These are phyloP conservation scores for Eucalyptus melliodora DNA, from an alignment of 345 rosid species.

Conservation along the genomic window DNA sequence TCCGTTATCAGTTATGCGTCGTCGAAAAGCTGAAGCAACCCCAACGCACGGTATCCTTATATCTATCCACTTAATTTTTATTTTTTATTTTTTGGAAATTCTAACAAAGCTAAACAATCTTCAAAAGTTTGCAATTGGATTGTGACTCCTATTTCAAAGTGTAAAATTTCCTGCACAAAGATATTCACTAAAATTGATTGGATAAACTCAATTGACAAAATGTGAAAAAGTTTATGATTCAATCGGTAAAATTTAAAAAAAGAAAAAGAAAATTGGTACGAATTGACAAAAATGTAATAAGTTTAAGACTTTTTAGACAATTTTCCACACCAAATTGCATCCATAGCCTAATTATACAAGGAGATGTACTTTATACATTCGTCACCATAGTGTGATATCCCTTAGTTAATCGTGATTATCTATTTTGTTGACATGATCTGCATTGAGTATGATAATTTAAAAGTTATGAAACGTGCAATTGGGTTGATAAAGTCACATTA, in stretches of 20 bases:
- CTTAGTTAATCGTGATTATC: not conserved
- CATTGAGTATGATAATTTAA: not conserved
- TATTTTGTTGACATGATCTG: not conserved
- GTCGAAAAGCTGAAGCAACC: not conserved
- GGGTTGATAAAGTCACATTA: not conserved
- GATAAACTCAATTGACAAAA: not conserved
- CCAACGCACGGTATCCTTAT: not conserved
- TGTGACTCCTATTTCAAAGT: not conserved
- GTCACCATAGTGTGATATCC: not conserved
- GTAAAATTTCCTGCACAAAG: not conserved
- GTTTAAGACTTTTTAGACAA: too few species aligned
- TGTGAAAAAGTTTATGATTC: accelerated
- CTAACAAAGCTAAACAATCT: not conserved
- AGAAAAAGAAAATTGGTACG: accelerated
- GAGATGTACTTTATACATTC: not conserved
- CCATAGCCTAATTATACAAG: not conserved
- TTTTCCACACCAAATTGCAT: not conserved
- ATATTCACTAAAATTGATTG: not conserved
- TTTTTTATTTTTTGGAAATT: not conserved
- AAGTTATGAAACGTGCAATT: not conserved
- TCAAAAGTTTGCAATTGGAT: not conserved
- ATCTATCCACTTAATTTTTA: not conserved
- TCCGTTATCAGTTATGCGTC: not conserved
- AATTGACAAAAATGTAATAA: too few species aligned
- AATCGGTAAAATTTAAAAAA: too few species aligned